Base-by-base conservation (phyloP, 768 basidiomycete species). In the Boletellus emodensis region DNA sequence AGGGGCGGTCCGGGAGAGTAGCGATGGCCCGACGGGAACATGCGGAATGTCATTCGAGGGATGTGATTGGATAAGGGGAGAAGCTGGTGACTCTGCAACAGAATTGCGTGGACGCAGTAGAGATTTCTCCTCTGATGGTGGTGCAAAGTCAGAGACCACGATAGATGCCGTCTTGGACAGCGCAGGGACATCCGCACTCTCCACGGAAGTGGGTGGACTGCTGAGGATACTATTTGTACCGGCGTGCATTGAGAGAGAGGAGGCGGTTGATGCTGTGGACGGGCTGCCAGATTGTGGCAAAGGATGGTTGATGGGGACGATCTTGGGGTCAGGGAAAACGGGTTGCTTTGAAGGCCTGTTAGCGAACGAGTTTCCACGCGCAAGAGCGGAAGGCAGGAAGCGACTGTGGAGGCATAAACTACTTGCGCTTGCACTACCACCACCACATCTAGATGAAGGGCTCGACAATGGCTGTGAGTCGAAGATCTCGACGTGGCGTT, bases 381-480 rank as follows among this genome's bases (percentile, higher is more conserved):
- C 28, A 34, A 56, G 44, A 34, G 48, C 24, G 33, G 49, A 39
- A 18, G 62, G 44, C 15, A 45, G 17, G 37, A 60, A 51, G 44
- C 56, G 62, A 9, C 9, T 55, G 42, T 51, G 65, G 35, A 67
- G 48, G 33, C 48, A 49, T 12, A 40, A 35, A 20, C 51, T 56
- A 28, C 62, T 64, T 28, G 66, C 55, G 48, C 65, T 70, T 22
- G 61, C 56, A 32, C 68, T 65, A 44, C 64, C 53, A 47, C 64
- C 69, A 39, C 59, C 64, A 12, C 59, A 53, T 47, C 59, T 63
- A 20, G 66, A 63, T 4, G 72, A 69, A 14, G 77, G 77, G 59
- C 84, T 88, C 5, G 82, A 69, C 22, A 91, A 65, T 28, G 89
- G 89, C 62, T 91, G 89, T 3, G 89, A 91, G 62, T 87, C 78